Conservation (phyloP, 1,284 basidiomycete genomes). For the Earliella scabrosa region DNA sequence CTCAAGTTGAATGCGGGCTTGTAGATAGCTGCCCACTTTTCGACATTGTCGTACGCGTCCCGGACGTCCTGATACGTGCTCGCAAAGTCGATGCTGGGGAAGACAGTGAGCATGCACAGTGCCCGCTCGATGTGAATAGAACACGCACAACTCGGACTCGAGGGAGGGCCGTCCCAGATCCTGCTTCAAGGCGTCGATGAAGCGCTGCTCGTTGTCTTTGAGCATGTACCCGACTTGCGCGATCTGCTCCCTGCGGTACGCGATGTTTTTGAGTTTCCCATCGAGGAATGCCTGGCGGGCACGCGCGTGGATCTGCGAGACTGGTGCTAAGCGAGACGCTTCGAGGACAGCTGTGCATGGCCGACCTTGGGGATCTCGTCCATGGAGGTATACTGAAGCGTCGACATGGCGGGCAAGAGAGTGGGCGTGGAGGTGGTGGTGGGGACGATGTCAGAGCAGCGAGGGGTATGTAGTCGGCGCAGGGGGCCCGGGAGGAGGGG, state of each 20-base stretch:
- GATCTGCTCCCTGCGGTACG: constrained; percentile 64
- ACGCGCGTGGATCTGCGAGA: not conserved
- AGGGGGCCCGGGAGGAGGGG: no score
- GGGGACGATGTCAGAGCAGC: no score
- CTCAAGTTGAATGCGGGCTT: constrained; percentile 57
- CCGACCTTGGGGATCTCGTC: not conserved
- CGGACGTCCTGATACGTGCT: constrained; percentile 63
- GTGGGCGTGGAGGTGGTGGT: no score
- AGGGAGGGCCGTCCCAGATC: constrained; percentile 63
- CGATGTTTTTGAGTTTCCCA: not conserved
- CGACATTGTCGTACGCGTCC: constrained; percentile 65
- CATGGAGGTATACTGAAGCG: not conserved
- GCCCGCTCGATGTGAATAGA: not conserved
- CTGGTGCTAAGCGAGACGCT: no score
- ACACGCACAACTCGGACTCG: constrained; percentile 58
- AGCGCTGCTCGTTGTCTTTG: constrained; percentile 62
- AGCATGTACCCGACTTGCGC: constrained; percentile 68
- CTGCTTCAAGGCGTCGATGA: constrained; percentile 54
- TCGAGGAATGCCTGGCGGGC: not conserved
- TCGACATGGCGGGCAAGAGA: no score
- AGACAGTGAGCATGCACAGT: not conserved
- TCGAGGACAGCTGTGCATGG: no score
- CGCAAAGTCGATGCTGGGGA: constrained; percentile 57
- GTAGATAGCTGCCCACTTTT: constrained; percentile 68
- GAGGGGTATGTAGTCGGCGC: no score